Percentiles rank a stretch among this genome's conserved stretches.
Evolutionary conservation across 129 eudicot genomes (phyloP).

Genomic region (Flaveria linearis): DNA sequence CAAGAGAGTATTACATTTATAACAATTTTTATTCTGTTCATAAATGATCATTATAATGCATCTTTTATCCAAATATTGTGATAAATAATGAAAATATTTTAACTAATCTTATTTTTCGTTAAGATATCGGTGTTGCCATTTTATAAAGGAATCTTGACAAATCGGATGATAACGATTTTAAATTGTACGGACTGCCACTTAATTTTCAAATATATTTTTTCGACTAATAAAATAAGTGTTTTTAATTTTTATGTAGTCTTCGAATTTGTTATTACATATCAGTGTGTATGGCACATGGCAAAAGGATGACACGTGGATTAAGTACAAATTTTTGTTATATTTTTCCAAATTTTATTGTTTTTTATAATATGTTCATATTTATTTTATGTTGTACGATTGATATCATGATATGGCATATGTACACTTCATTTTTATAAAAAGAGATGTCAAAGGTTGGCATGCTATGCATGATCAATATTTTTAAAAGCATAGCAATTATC

Average conservation of each 20-base stretch:
- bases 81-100: neutral
- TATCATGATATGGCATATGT: neutral
- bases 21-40: no score
- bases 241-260: neutral
- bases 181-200: neutral
- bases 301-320: neutral
- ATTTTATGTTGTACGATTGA: neutral
- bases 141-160: conserved; percentile 4
- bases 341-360: neutral
- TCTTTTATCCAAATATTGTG: neutral
- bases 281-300: neutral
- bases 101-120: neutral
- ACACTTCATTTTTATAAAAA: neutral
- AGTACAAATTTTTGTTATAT: neutral
- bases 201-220: neutral
- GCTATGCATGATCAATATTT: neutral
- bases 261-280: neutral
- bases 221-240: neutral
- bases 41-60: no score
- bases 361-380: neutral
- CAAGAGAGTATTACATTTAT: no score
- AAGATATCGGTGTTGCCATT: neutral
- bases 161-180: neutral
- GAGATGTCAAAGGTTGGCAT: neutral
- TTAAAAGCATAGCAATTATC: neutral